Base-by-base conservation (phyloP, 1,139 yeast genomes). In the Entelexis paramagnoliae region DNA sequence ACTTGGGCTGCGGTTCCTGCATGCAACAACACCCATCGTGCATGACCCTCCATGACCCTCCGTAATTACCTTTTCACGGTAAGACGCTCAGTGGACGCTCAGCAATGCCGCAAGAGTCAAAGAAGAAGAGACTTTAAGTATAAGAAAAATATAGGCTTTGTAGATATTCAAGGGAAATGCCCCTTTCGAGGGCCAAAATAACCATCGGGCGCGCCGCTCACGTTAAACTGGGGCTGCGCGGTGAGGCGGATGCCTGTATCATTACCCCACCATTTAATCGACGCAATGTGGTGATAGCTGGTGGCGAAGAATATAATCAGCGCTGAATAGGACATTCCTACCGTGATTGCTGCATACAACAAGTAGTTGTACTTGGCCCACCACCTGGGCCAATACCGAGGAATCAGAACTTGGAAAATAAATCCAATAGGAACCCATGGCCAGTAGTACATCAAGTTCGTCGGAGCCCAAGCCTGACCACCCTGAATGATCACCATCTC, bases 241-340 rank as follows among this genome's bases (percentile, higher is more conserved):
- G 9, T 4, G 5, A 28, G 14, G 7, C 24, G 61, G 48, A 62
- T 64, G 3, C 66, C 51, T 14, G 78, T 76, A 30, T 59, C 65
- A 62, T 79, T 79, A 1, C 83, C 83, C 83, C 83, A 79, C 83
- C 84, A 79, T 55, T 58, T 59, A 30, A 78, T 51, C 11, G 62
- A 53, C 6, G 51, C 62, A 9, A 49, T 41, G 40, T 57, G 59
- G 59, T 58, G 64, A 34, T 60, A 60, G 40, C 66, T 46, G 47
- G 60, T 65, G 62, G 58, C 76, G 36, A 60, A 60, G 51, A 60
- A 60, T 46, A 54, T 41, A 72, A 75, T 55, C 10, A 60, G 50
- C 0, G 48, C 62, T 2, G 55, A 53, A 41, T 55, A 73, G 0
- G 83, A 83, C 36, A 78, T 74, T 22, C 84, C 85, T 2, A 83